Percentiles rank a stretch among this genome's conserved stretches.
These are phyloP conservation scores for Xylaria sp. DNA, from an alignment of 2,329 filamentous ascomycete genomes.

Conservation along the genomic window DNA sequence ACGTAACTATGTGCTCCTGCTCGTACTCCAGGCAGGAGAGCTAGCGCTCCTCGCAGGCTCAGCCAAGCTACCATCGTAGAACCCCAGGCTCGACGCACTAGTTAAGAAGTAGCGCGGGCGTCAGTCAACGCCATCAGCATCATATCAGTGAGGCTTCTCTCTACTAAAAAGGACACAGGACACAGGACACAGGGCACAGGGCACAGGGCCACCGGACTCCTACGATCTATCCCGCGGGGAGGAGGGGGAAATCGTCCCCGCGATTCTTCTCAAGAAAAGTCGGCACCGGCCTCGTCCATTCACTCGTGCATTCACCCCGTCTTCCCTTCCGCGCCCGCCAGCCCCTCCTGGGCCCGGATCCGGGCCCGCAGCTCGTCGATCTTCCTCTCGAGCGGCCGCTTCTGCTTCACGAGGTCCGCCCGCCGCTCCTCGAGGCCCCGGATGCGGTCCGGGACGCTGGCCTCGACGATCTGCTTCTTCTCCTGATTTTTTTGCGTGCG, in stretches of 20 bases:
- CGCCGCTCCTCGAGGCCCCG: constrained; percentile 48
- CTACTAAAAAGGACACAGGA: too few relatives aligned
- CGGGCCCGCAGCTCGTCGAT: constrained; percentile 44
- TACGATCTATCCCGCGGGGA: too few relatives aligned
- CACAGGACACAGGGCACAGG: too few relatives aligned
- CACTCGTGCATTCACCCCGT: too few relatives aligned
- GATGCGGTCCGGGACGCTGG: constrained; percentile 48
- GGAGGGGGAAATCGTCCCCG: too few relatives aligned
- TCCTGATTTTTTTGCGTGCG: constrained; percentile 32
- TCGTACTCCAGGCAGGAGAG: not conserved
- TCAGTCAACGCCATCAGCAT: not conserved
- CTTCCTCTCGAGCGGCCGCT: constrained; percentile 46
- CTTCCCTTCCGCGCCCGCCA: not conserved
- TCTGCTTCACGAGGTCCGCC: constrained; percentile 43
- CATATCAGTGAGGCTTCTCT: not conserved
- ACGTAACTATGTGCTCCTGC: not conserved
- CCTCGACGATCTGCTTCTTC: constrained; percentile 42
- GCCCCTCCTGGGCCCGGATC: constrained; percentile 41
- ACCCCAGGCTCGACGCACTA: not conserved
- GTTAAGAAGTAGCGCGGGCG: not conserved
- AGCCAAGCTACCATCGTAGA: not conserved
- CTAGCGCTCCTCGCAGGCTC: not conserved
- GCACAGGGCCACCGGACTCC: too few relatives aligned
- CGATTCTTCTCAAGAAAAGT: too few relatives aligned
- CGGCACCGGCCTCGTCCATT: not conserved